Conservation (phyloP, 2,329 filamentous ascomycete species). For the Penicillium sp. region DNA sequence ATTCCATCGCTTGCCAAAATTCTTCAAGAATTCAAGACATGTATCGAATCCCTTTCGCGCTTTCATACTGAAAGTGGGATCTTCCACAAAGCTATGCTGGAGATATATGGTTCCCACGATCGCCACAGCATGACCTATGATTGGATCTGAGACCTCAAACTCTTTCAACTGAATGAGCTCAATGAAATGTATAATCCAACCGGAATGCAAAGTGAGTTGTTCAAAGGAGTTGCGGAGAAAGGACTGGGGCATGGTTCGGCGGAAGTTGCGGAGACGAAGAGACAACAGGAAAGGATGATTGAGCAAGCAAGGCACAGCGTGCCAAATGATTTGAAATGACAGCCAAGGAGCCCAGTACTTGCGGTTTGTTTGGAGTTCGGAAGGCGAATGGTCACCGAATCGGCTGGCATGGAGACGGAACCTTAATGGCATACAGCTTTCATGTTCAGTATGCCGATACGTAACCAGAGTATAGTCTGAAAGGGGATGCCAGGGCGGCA, state of each 20-base stretch:
- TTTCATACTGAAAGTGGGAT: slow-evolving; percentile 26
- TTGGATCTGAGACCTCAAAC: slow-evolving; percentile 41
- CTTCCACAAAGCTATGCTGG: slow-evolving; percentile 45
- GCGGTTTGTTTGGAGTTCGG: slow-evolving; percentile 36
- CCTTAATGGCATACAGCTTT: slow-evolving; percentile 42
- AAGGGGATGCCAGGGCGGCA: slow-evolving; percentile 41
- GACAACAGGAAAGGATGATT: slow-evolving; percentile 48
- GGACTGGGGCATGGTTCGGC: slow-evolving; percentile 44
- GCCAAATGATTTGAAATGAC: slow-evolving; percentile 44
- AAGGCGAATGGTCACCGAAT: slow-evolving; percentile 35
- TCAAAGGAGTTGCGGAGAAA: slow-evolving; percentile 48
- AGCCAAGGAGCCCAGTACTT: slow-evolving; percentile 48
- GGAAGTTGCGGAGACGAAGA: slow-evolving; percentile 43
- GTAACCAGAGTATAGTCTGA: slow-evolving; percentile 45
- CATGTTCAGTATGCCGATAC: slow-evolving; percentile 43
- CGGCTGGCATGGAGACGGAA: slow-evolving; percentile 44
- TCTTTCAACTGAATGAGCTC: slow-evolving; percentile 37
- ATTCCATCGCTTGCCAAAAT: slow-evolving; percentile 33
- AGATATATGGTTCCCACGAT: slow-evolving; percentile 47
- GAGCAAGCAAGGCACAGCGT: slow-evolving; percentile 43
- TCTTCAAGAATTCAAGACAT: slow-evolving; percentile 35
- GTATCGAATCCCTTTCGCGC: slow-evolving; percentile 37
- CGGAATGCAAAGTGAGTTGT: slow-evolving; percentile 41
- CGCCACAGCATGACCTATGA: slow-evolving; percentile 41
- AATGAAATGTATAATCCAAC: slow-evolving; percentile 46